Evolutionary conservation across 176 grass and related monocot genomes (phyloP).

Genomic region (Canna indica): DNA sequence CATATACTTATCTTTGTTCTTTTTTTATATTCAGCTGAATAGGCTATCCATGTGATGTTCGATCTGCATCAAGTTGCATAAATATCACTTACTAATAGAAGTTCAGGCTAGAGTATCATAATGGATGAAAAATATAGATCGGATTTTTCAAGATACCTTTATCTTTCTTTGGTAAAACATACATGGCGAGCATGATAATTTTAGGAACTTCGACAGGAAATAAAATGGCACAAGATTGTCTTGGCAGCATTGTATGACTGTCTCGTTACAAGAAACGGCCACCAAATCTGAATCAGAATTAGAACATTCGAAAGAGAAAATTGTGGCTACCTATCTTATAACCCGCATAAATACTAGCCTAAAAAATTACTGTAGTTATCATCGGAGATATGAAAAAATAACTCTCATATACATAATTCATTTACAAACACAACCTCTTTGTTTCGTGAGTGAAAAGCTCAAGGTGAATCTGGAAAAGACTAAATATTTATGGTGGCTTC

Average conservation of each 20-base stretch:
- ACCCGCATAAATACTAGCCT: neutral
- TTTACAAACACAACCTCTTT: neutral
- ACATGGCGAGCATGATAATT: too few relatives aligned
- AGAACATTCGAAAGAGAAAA: neutral
- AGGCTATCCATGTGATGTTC: too few relatives aligned
- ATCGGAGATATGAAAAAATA: neutral
- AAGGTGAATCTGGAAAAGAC: neutral
- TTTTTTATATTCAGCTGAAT: too few relatives aligned
- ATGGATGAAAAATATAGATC: too few relatives aligned
- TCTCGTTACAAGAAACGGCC: neutral
- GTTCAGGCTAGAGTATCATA: too few relatives aligned
- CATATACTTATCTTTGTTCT: too few relatives aligned
- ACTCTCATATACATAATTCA: neutral
- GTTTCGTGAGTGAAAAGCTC: neutral
- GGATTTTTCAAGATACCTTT: too few relatives aligned
- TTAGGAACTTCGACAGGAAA: neutral
- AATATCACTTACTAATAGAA: too few relatives aligned
- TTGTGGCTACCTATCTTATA: neutral
- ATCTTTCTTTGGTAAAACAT: too few relatives aligned
- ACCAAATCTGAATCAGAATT: neutral
- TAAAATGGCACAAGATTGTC: neutral
- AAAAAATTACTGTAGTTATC: neutral
- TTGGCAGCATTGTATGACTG: neutral
- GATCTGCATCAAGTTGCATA: too few relatives aligned
- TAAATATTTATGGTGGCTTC: conserved; percentile 98